Evolutionary conservation across 495 filamentous ascomycete genomes (phyloP).

Genomic region (Penicillium antarcticum): DNA sequence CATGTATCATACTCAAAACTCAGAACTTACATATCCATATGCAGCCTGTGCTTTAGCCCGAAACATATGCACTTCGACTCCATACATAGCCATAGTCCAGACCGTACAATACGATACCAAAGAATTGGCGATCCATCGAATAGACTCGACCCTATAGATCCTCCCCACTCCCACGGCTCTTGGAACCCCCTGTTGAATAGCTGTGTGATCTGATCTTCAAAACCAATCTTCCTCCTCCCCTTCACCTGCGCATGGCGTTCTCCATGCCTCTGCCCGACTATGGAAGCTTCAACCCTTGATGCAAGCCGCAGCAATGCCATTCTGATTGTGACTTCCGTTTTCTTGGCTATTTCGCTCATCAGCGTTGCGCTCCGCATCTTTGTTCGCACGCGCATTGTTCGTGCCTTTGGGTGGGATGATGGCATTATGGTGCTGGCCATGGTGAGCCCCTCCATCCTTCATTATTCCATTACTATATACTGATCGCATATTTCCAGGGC

Average conservation of each 20-base stretch:
- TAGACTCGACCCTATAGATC: neutral
- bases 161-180: neutral
- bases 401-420: slow-evolving; percentile 35
- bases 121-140: too few species aligned
- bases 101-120: too few species aligned
- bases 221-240: neutral
- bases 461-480: neutral
- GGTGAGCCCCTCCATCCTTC: slow-evolving; percentile 12
- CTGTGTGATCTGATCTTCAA: neutral
- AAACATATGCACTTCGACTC: too few species aligned
- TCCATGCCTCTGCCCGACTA: slow-evolving; percentile 1
- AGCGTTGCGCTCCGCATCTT: slow-evolving; percentile 27
- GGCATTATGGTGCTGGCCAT: slow-evolving; percentile 27
- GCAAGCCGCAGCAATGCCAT: slow-evolving; percentile 25
- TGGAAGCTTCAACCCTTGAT: slow-evolving; percentile 14
- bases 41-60: too few species aligned
- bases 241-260: slow-evolving; percentile 9
- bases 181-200: too few species aligned
- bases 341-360: slow-evolving; percentile 25
- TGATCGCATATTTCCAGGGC: slow-evolving; percentile 10
- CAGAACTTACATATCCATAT: too few species aligned
- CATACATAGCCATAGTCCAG: too few species aligned
- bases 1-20: too few species aligned
- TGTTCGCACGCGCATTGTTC: slow-evolving; percentile 28
- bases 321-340: slow-evolving; percentile 26